Percentiles rank a stretch among this genome's conserved stretches.
Conservation (phyloP, 2,329 filamentous ascomycete genomes). For the Pseudopithomyces chartarum region DNA sequence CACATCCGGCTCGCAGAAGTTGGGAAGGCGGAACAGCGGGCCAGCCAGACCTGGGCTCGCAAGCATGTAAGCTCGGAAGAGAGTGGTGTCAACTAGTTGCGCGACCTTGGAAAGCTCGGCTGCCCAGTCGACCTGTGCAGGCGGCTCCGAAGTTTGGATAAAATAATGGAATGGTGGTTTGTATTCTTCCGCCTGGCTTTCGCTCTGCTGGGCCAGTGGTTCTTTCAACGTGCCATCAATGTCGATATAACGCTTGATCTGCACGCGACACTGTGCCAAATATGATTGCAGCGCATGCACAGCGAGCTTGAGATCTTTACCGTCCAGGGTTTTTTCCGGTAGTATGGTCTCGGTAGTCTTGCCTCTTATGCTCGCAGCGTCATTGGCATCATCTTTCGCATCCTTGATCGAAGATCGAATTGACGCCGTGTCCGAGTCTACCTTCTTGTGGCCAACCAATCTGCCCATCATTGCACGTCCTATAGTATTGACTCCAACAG, state of each 20-base stretch:
- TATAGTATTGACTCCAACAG: constrained; percentile 36
- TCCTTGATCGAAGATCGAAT: constrained; percentile 63
- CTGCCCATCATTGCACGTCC: constrained; percentile 54
- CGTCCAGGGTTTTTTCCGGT: constrained; percentile 64
- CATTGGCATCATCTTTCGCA: constrained; percentile 60
- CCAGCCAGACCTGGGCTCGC: constrained; percentile 82
- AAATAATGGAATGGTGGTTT: constrained; percentile 52
- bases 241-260: constrained; percentile 65
- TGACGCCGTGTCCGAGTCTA: constrained; percentile 59
- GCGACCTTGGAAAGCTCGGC: constrained; percentile 76
- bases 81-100: constrained; percentile 85
- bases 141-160: constrained; percentile 37
- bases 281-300: constrained; percentile 85
- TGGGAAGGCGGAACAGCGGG: constrained; percentile 90
- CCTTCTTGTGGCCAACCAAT: constrained; percentile 52
- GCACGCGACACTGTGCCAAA: constrained; percentile 78
- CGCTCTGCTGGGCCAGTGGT: constrained; percentile 56
- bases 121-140: constrained; percentile 62
- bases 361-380: constrained; percentile 59
- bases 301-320: constrained; percentile 81
- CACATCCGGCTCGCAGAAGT: constrained; percentile 95
- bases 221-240: constrained; percentile 64
- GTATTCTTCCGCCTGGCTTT: constrained; percentile 42
- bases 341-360: constrained; percentile 50
- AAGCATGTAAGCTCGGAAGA: constrained; percentile 96